Evolutionary conservation across 805 yeast species (phyloP).

Genomic region (Yamadazyma akitaensis): DNA sequence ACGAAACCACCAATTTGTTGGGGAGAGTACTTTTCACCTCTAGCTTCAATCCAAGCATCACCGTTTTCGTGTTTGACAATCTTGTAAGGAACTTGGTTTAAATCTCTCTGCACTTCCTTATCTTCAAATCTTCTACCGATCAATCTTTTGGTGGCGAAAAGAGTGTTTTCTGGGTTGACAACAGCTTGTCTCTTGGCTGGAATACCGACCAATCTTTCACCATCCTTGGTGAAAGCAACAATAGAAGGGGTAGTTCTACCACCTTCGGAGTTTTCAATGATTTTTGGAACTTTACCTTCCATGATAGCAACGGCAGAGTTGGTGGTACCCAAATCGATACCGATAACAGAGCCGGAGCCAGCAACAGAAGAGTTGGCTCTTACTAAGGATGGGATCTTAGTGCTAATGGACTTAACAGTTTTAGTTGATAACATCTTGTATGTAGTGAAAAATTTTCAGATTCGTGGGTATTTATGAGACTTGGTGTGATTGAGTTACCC

Average conservation of each 20-base stretch:
- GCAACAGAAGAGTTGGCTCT: conserved; percentile 34
- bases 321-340: conserved; percentile 86
- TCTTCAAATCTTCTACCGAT: conserved; percentile 93
- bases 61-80: conserved; percentile 88
- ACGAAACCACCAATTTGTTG: conserved; percentile 93
- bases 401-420: conserved; percentile 24
- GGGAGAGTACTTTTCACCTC: conserved; percentile 86
- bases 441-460: conserved; percentile 6
- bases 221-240: conserved; percentile 89
- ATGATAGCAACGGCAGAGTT: conserved; percentile 86
- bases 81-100: conserved; percentile 84
- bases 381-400: conserved; percentile 22
- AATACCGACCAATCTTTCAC: conserved; percentile 88
- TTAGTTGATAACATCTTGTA: conserved; percentile 41
- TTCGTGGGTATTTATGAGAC: not conserved
- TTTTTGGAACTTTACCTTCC: conserved; percentile 75
- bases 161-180: conserved; percentile 89
- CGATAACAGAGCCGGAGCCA: conserved; percentile 60
- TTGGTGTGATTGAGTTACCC: conserved; percentile 8
- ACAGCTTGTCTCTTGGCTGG: conserved; percentile 97
- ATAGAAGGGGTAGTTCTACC: conserved; percentile 85
- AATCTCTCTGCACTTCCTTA: conserved; percentile 85
- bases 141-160: conserved; percentile 91
- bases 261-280: conserved; percentile 77
- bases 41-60: conserved; percentile 94